phyloP scores from a whole-genome alignment of 2,329 filamentous ascomycete genomes.

The Colletotrichum liriopes region DNA sequence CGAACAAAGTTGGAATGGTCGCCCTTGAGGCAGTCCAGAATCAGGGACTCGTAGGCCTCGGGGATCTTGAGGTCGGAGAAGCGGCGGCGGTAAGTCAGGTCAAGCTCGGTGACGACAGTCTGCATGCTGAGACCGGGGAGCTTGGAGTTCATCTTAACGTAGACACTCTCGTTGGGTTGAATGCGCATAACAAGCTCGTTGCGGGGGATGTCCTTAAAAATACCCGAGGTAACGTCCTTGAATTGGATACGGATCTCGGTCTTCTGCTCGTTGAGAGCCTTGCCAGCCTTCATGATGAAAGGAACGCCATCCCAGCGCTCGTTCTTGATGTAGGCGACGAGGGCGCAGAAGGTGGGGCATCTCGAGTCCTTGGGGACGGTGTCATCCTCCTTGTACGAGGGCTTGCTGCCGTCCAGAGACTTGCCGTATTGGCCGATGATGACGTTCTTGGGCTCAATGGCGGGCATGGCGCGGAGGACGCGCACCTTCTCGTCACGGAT shows the following conservation, averaged over 20 bases:
- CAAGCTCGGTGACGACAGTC: conserved; percentile 97
- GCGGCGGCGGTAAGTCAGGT: conserved; percentile 96
- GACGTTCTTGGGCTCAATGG: conserved; percentile 99
- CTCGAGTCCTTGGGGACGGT: conserved; percentile 97
- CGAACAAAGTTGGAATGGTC: conserved; percentile 99
- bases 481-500: conserved; percentile 99
- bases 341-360: conserved; percentile 97
- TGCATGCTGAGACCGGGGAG: conserved; percentile 98
- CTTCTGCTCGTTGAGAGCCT: conserved; percentile 99
- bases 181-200: conserved; percentile 99
- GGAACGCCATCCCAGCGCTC: conserved; percentile 99
- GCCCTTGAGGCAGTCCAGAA: conserved; percentile 97
- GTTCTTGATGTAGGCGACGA: conserved; percentile 99
- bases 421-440: conserved; percentile 99
- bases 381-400: conserved; percentile 98
- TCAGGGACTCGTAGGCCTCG: conserved; percentile 98
- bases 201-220: conserved; percentile 99
- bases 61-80: conserved; percentile 99
- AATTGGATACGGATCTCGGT: conserved; percentile 99
- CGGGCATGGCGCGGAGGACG: conserved; percentile 91
- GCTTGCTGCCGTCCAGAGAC: conserved; percentile 96
- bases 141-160: conserved; percentile 99
- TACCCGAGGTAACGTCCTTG: conserved; percentile 98
- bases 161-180: conserved; percentile 99
- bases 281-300: conserved; percentile 99